These are phyloP conservation scores for Neurospora terricola DNA, from an alignment of 495 filamentous ascomycete genomes.

Conservation along the genomic window DNA sequence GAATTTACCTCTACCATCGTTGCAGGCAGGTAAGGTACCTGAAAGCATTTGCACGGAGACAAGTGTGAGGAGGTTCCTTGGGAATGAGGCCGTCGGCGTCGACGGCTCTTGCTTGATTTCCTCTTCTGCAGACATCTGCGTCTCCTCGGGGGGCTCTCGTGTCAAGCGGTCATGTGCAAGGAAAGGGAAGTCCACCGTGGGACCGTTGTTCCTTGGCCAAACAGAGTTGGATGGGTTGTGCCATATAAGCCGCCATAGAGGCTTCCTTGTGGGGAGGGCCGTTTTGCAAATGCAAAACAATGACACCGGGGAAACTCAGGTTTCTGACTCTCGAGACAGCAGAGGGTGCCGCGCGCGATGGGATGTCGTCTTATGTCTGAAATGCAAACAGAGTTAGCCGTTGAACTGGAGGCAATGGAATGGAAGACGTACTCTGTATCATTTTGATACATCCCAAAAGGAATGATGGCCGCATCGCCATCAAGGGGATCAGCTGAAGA, in stretches of 20 bases:
- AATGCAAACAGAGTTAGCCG: neutral
- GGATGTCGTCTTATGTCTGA: neutral
- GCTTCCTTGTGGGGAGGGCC: neutral
- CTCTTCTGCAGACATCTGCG: too few relatives aligned
- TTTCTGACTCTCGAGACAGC: neutral
- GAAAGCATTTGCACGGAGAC: too few relatives aligned
- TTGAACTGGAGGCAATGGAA: neutral
- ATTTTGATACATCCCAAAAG: neutral
- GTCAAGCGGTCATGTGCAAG: too few relatives aligned
- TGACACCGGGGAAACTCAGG: neutral
- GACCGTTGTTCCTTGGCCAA: too few relatives aligned
- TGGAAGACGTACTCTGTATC: neutral
- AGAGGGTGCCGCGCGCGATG: neutral
- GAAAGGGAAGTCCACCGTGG: too few relatives aligned
- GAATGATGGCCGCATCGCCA: neutral
- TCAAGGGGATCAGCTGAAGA: neutral
- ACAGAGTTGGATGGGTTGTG: too few relatives aligned
- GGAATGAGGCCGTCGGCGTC: too few relatives aligned
- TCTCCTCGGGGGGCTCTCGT: too few relatives aligned
- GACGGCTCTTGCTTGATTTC: too few relatives aligned
- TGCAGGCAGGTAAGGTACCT: too few relatives aligned
- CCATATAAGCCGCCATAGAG: neutral
- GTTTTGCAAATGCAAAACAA: neutral
- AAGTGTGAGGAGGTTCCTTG: too few relatives aligned
- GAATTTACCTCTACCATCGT: too few relatives aligned